A percentile compares a stretch with the other conserved stretches of the same genome.
Evolutionary conservation across 768 basidiomycete genomes (phyloP).

Genomic region (Suillus clintonianus): DNA sequence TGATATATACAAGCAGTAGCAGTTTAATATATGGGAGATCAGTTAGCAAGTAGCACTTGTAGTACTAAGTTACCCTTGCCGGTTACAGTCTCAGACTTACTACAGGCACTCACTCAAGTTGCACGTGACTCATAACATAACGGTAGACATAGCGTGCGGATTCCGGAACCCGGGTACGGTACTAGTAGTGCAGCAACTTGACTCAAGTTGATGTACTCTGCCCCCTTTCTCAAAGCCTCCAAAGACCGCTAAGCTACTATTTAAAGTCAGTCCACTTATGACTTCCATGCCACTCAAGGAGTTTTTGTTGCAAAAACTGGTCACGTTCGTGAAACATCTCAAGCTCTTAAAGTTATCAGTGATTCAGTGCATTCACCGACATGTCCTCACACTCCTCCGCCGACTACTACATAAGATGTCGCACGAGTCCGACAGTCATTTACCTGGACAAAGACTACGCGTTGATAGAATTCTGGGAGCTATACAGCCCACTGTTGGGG

Average conservation of each 20-base stretch:
- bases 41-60: not conserved
- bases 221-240: not conserved
- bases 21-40: not conserved
- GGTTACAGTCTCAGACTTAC: too few species aligned
- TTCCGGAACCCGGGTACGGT: too few species aligned
- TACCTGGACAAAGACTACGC: not conserved
- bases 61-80: too few species aligned
- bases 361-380: not conserved
- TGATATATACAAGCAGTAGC: not conserved
- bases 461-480: not conserved
- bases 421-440: not conserved
- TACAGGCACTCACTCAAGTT: not conserved
- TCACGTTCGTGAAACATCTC: not conserved
- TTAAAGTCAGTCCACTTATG: not conserved
- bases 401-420: not conserved
- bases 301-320: not conserved
- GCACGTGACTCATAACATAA: not conserved
- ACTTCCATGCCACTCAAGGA: not conserved
- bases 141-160: too few species aligned
- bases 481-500: not conserved
- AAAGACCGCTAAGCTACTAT: not conserved
- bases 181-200: too few species aligned
- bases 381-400: not conserved
- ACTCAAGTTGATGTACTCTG: too few species aligned
- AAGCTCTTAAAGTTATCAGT: not conserved